A percentile compares a stretch with the other conserved stretches of the same genome.
phyloP scores from a whole-genome alignment of 371 early-diverging fungal genomes.

The Lichtheimia ramosa region DNA sequence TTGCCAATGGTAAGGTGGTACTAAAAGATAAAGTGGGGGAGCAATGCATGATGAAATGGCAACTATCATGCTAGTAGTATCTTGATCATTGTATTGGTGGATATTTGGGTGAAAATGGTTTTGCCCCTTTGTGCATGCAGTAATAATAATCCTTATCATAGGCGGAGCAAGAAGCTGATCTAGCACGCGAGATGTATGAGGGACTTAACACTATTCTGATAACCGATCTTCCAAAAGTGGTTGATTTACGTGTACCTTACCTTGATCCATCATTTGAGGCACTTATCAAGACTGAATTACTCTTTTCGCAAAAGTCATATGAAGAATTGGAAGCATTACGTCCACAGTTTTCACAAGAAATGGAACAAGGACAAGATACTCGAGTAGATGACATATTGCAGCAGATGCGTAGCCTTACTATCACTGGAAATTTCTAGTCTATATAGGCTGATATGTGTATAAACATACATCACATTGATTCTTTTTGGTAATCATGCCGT shows the following conservation, averaged over 20 bases:
- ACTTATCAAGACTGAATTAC: slow-evolving; percentile 83
- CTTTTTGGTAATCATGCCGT: not conserved
- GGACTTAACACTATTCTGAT: slow-evolving; percentile 78
- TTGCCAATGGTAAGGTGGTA: slow-evolving; percentile 56
- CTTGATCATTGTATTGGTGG: no score
- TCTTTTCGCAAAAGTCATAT: slow-evolving; percentile 79
- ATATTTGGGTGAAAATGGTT: no score
- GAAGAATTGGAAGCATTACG: slow-evolving; percentile 62
- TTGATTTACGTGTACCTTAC: slow-evolving; percentile 85
- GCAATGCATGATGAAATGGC: not conserved
- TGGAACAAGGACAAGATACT: slow-evolving; percentile 57
- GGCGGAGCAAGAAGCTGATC: slow-evolving; percentile 80
- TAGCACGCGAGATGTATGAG: slow-evolving; percentile 80
- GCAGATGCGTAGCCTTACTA: slow-evolving; percentile 87
- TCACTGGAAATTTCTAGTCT: slow-evolving; percentile 69
- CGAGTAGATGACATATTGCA: slow-evolving; percentile 76
- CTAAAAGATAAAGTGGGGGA: not conserved
- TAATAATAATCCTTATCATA: slow-evolving; percentile 5
- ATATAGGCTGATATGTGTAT: not conserved
- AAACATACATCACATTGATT: not conserved
- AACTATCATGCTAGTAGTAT: no score
- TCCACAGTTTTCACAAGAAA: slow-evolving; percentile 52
- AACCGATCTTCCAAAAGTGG: slow-evolving; percentile 85
- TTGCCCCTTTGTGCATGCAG: no score
- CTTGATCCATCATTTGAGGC: slow-evolving; percentile 93